phyloP scores from a whole-genome alignment of 2,329 filamentous ascomycete genomes.

The Phialophora chinensis region DNA sequence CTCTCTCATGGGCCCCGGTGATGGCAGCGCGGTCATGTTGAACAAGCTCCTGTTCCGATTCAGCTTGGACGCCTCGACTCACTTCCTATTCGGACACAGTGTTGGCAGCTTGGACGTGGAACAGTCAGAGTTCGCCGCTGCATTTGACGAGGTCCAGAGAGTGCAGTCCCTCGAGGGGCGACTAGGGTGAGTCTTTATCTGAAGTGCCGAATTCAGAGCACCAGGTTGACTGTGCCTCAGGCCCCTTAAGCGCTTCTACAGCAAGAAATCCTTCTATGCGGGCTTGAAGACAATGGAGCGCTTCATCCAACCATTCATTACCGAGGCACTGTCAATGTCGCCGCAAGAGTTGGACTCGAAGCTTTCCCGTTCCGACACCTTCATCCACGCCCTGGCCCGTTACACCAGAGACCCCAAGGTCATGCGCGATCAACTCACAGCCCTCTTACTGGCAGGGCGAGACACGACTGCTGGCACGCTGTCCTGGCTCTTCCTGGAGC shows the following conservation, averaged over 20 bases:
- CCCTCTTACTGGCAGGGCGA: conserved; percentile 77
- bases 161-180: conserved; percentile 72
- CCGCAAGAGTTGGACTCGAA: conserved; percentile 75
- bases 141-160: conserved; percentile 79
- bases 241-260: conserved; percentile 67
- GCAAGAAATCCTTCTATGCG: conserved; percentile 67
- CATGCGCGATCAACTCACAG: conserved; percentile 82
- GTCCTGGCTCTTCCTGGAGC: conserved; percentile 82
- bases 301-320: conserved; percentile 80
- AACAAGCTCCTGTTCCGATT: conserved; percentile 80
- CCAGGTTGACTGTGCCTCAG: conserved; percentile 44
- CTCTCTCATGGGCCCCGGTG: conserved; percentile 61
- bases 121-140: conserved; percentile 74
- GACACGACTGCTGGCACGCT: conserved; percentile 87
- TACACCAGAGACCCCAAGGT: conserved; percentile 71
- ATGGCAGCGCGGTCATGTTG: conserved; percentile 66
- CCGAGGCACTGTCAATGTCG: conserved; percentile 71
- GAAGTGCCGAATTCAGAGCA: not conserved
- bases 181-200: conserved; percentile 57
- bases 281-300: conserved; percentile 72
- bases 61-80: conserved; percentile 82
- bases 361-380: conserved; percentile 75
- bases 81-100: conserved; percentile 80
- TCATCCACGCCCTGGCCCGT: conserved; percentile 81
- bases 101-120: conserved; percentile 68